Conservation (phyloP, 1,284 basidiomycete species). For the Coniferiporia weirii region DNA sequence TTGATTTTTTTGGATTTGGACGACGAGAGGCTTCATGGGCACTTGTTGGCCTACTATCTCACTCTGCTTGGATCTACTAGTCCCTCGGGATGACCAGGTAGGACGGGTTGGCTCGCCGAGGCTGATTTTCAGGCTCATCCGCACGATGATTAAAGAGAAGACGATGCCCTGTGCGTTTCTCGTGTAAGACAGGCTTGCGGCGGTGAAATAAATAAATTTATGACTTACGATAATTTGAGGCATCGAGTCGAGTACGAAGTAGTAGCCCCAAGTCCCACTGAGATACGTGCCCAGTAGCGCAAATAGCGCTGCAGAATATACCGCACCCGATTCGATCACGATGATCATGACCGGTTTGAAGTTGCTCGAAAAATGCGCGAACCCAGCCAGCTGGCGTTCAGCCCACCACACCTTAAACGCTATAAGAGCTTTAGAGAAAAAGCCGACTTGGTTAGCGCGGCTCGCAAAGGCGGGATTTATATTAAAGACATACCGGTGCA, state of each 20-base stretch:
- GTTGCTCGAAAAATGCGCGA: neutral
- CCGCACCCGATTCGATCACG: slow-evolving; percentile 15
- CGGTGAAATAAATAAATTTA: neutral
- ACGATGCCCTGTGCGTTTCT: slow-evolving; percentile 10
- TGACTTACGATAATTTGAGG: slow-evolving; percentile 18
- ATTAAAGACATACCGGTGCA: slow-evolving; percentile 20
- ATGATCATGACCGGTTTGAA: slow-evolving; percentile 7
- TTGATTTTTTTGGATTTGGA: neutral
- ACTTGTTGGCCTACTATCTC: neutral
- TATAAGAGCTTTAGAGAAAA: slow-evolving; percentile 6
- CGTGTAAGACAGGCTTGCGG: too few relatives aligned
- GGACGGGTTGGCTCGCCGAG: neutral
- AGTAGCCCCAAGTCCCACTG: slow-evolving; percentile 13
- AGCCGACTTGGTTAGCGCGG: neutral
- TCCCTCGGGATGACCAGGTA: neutral
- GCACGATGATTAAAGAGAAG: slow-evolving; percentile 17
- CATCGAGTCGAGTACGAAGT: slow-evolving; percentile 16
- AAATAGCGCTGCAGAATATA: slow-evolving; percentile 15
- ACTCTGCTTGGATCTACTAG: neutral
- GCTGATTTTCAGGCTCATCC: neutral
- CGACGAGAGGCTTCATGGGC: neutral
- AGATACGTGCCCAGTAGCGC: slow-evolving; percentile 8
- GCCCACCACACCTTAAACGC: slow-evolving; percentile 14
- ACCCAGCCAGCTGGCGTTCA: slow-evolving; percentile 6
- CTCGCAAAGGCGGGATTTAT: neutral